Evolutionary conservation across 305 asterid species (phyloP), one percentile per base, ranked within the genome.

Genomic region (Fraxinus dipetala): DNA sequence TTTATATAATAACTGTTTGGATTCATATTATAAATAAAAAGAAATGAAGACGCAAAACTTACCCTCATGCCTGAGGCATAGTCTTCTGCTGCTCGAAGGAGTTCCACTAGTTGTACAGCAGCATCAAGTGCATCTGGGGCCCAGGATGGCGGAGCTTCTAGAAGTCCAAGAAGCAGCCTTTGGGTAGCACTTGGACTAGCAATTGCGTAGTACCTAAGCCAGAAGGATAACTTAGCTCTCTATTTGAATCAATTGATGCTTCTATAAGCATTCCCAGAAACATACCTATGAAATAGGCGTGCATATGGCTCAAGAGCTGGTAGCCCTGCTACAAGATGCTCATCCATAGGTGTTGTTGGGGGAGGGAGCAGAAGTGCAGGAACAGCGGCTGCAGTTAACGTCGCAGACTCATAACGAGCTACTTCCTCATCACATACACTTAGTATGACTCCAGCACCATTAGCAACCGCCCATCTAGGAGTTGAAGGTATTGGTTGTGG

Each of bases 111-210:
- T 82, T 96, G 99, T 54, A 96, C 99, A 84, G 99, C 93, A 89
- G 99, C 99, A 89, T 96, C 98, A 82, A 94, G 98, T 78, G 99
- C 99, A 87, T 96, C 99, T 9, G 99, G 99, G 75, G 99, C 99
- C 99, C 98, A 94, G 18, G 98, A 94, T 48, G 99, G 98, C 11
- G 99, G 98, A 86, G 99, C 99, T 89, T 96, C 98, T 82, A 96
- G 88, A 78, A 96, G 94, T 83, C 99, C 99, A 87, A 96, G 96
- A 83, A 96, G 99, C 87, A 96, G 92, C 87, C 99, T 94, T 79
- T 94, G 98, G 9, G 99, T 96, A 85, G 99, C 98, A 92, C 97
- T 92, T 61, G 99, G 99, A 91, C 94, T 96, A 77, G 99, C 99
- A 87, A 96, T 90, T 74, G 99, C 98, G 83, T 96, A 96, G 88